Base-by-base conservation (phyloP, 805 yeast genomes). In the Yarrowia alimentaria region DNA sequence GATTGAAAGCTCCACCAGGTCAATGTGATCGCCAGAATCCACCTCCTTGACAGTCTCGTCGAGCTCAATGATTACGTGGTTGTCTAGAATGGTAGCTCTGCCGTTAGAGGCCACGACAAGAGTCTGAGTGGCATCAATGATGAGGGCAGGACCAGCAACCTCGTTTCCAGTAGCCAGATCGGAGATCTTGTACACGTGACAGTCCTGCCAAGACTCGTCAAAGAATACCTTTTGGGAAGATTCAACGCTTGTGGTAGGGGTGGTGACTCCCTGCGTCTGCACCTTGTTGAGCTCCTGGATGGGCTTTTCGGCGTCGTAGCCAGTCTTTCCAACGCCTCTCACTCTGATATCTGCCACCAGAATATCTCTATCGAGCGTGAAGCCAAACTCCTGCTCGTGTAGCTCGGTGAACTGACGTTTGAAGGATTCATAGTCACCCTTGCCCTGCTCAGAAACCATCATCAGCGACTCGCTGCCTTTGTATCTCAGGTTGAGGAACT, bases 401-500 rank as follows among this genome's bases (percentile, higher is more conserved):
- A 72, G 67, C 11, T 71, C 69, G 35, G 73, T 65, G 62, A 83
- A 85, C 42, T 71, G 70, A 28, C 66, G 61, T 13, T 64, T 60
- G 38, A 49, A 58, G 51, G 38, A 12, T 20, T 58, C 30, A 61
- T 64, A 37, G 67, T 65, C 16, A 66, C 53, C 53, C 5, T 29
- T 32, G 6, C 38, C 38, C 29, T 42, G 66, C 19, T 40, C 33
- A 4, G 47, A 9, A n/a, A 85, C 78, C 85, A 89, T 83, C 55
- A 90, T 68, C 31, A 84, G 81, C 2, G 96, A 84, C 61, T 90
- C 96, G n/a, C 95, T 83, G 7, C 96, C 96, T 55, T 79, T 79
- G 62, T 85, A 90, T 60, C 94, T 75, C 73, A 89, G 69, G 62
- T 89, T 89, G 55, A 89, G 68, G 58, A 76, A 85, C 34, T 76